Conservation (phyloP, 768 basidiomycete species). For the Termitomyces bulborhizus region DNA sequence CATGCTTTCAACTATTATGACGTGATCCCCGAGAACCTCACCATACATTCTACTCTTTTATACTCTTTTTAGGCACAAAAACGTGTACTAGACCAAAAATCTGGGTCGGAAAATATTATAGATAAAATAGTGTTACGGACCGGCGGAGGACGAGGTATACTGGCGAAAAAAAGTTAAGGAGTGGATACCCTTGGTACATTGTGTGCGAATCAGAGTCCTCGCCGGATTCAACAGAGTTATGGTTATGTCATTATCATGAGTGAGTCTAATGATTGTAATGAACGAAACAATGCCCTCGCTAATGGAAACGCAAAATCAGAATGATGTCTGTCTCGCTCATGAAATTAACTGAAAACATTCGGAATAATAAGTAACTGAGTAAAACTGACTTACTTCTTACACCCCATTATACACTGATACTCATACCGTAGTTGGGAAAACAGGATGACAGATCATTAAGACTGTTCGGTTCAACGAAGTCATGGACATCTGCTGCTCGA, state of each 20-base stretch:
- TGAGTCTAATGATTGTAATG: neutral
- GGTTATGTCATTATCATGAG: neutral
- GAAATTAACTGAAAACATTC: neutral
- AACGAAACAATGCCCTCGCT: neutral
- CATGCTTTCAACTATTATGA: neutral
- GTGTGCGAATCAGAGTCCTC: neutral
- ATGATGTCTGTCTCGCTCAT: neutral
- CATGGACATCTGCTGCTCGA: neutral
- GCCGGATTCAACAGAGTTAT: neutral
- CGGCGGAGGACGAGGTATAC: neutral
- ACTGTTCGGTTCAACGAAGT: neutral
- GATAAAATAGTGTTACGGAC: neutral
- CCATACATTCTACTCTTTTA: neutral
- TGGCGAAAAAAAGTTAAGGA: neutral
- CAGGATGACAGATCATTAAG: too few relatives aligned
- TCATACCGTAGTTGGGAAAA: neutral
- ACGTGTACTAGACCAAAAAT: neutral
- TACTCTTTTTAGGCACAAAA: neutral
- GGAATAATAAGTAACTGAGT: neutral
- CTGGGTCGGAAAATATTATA: neutral
- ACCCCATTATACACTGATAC: neutral
- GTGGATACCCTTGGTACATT: neutral
- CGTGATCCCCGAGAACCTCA: neutral
- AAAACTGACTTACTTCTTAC: neutral
- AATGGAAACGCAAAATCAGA: neutral